Evolutionary conservation across 2,329 filamentous ascomycete species (phyloP), one percentile per base, ranked within the genome.

Genomic region (Beauveria bassiana): DNA sequence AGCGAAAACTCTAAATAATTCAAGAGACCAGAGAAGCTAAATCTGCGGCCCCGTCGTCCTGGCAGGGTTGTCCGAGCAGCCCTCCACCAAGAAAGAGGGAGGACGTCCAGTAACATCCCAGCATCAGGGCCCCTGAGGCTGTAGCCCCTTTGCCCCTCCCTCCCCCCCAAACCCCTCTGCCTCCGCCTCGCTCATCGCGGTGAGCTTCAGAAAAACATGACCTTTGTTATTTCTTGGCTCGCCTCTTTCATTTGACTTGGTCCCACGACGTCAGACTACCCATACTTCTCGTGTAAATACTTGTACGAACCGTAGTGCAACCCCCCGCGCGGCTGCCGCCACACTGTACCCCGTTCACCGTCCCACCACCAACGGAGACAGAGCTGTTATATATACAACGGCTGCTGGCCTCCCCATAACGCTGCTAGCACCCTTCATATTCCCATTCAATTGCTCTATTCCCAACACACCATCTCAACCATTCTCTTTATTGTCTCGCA

Each of bases 1-100:
- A n/a, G 10, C 8, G 9, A 53, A 40, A 53, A 16, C 5, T n/a
- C 10, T 24, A 52, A 53, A 53, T 12, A 40, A 40, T 3, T 10
- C 49, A n/a, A 20, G 2, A 20, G 12, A 52, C 34, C 14, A 52
- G n/a, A n/a, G 18, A 49, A 52, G 34, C 34, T 20, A 22, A 22
- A 20, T 31, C 18, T 28, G 31, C 8, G 9, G 50, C 51, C 51
- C 51, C 51, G 34, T 2, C 51, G 34, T 5, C 51, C 8, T 46
- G 40, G 24, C 53, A 55, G 24, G 53, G 53, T 56, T 56, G 53
- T 55, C 53, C 40, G 53, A 45, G 40, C 53, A 56, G 53, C 53
- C 53, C 53, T 45, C 53, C 38, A 28, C 38, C 18, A 22, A 8
- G 40, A 55, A 28, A 38, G 45, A 55, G 52, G 52, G 34, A 16